A percentile compares a stretch with the other conserved stretches of the same genome.
These are phyloP conservation scores for Panaeolus cyanescens DNA, from an alignment of 768 basidiomycete species.

Conservation along the genomic window DNA sequence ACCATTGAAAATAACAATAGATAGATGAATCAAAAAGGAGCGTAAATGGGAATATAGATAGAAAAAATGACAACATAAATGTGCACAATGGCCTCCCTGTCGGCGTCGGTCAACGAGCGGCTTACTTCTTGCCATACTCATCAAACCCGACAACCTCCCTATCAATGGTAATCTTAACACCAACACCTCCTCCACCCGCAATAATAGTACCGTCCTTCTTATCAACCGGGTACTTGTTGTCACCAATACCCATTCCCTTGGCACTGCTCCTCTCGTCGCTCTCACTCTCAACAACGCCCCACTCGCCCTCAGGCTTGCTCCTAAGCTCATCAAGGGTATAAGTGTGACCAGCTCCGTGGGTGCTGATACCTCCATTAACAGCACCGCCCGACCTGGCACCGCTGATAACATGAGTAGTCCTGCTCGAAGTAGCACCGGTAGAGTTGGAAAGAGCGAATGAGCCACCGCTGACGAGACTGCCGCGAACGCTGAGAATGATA, in stretches of 20 bases:
- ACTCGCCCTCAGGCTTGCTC: conserved; percentile 47
- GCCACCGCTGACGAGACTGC: conserved; percentile 72
- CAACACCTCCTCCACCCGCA: conserved; percentile 20
- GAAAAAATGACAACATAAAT: neutral
- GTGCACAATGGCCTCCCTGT: too few species aligned
- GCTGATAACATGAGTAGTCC: conserved; percentile 51
- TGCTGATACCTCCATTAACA: conserved; percentile 38
- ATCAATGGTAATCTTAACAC: conserved; percentile 64
- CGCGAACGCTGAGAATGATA: conserved; percentile 81
- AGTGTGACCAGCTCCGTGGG: conserved; percentile 38
- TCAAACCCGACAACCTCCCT: conserved; percentile 54
- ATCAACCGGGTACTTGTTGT: neutral
- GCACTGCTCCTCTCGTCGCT: conserved; percentile 38
- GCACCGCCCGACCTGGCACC: conserved; percentile 19
- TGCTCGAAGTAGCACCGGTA: conserved; percentile 42
- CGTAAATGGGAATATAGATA: neutral
- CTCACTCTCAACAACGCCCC: conserved; percentile 35
- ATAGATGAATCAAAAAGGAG: neutral
- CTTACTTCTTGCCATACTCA: conserved; percentile 16
- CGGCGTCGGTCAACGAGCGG: too few species aligned
- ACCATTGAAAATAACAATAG: neutral
- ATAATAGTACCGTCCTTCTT: neutral
- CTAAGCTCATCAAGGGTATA: conserved; percentile 59
- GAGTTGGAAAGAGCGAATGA: conserved; percentile 61
- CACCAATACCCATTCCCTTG: neutral